Evolutionary conservation across 108 stramenopile genomes (phyloP).

Genomic region (Cyclostephanos tholiformis): DNA sequence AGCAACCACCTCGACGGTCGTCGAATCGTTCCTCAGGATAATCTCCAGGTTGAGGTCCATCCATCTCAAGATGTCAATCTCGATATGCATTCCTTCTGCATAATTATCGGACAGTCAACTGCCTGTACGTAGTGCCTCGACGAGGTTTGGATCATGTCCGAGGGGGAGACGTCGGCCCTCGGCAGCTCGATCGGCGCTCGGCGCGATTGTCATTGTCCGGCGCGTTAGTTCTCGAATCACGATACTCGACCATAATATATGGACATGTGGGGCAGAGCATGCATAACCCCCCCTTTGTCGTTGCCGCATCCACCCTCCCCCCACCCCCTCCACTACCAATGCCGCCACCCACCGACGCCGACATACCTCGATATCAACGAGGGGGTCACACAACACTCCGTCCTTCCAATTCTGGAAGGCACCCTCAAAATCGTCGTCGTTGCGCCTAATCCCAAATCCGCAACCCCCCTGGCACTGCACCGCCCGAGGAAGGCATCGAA

Average conservation of each 20-base stretch:
- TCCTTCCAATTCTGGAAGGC: constrained; percentile 98
- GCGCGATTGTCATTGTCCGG: background rate
- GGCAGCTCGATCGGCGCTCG: constrained; percentile 7
- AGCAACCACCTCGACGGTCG: constrained; percentile 75
- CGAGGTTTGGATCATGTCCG: constrained; percentile 66
- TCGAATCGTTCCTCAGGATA: constrained; percentile 79
- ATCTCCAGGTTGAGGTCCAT: constrained; percentile 82
- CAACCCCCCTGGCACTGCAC: constrained; percentile 74
- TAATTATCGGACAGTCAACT: constrained; percentile 69
- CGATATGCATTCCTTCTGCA: constrained; percentile 89
- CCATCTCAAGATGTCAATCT: constrained; percentile 83
- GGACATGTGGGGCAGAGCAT: constrained; percentile 58
- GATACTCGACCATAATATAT: constrained; percentile 64
- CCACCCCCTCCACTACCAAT: background rate
- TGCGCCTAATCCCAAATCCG: constrained; percentile 87
- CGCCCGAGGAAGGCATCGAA: constrained; percentile 74
- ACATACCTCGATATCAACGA: constrained; percentile 58
- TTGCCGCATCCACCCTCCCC: constrained; percentile 16
- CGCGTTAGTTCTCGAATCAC: constrained; percentile 11
- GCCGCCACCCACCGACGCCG: constrained; percentile 13
- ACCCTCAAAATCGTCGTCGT: constrained; percentile 93
- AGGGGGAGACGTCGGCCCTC: background rate
- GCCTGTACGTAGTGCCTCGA: constrained; percentile 80
- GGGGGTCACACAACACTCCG: constrained; percentile 72
- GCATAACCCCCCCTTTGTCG: constrained; percentile 5